Percentiles rank a stretch among this genome's conserved stretches.
Evolutionary conservation across 345 rosid genomes (phyloP).

Genomic region (Mangifera indica): DNA sequence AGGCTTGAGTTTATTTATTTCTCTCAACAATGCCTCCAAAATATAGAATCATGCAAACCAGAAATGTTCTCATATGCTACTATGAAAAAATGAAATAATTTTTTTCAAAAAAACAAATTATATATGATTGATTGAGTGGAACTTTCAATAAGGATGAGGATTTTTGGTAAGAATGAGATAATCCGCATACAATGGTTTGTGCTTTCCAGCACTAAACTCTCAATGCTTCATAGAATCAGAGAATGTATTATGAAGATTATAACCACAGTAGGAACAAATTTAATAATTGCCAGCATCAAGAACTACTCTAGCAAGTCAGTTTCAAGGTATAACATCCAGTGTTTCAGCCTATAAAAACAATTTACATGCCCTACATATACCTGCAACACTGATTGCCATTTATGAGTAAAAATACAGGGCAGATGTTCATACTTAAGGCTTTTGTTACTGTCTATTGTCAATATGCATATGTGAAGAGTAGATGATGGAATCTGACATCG

Average conservation of each 20-base stretch:
- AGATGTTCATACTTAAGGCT: background rate
- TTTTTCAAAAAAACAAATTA: no score
- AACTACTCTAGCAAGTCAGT: background rate
- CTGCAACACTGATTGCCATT: background rate
- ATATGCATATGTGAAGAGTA: slow-evolving; percentile 9
- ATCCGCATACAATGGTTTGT: background rate
- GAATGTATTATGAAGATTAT: background rate
- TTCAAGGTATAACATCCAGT: background rate
- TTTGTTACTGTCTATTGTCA: background rate
- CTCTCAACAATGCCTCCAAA: no score
- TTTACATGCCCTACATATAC: background rate
- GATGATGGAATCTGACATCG: background rate
- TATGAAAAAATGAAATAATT: no score
- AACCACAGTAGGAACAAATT: background rate
- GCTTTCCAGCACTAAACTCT: no score
- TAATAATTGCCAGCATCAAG: background rate
- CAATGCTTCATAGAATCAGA: no score
- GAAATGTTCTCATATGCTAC: no score
- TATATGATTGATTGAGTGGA: background rate
- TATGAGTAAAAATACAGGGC: background rate
- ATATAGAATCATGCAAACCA: no score
- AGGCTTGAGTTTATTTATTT: no score
- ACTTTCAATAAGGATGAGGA: background rate
- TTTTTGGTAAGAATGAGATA: background rate
- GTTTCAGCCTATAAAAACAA: background rate